Evolutionary conservation across 768 basidiomycete genomes (phyloP).

Genomic region (Ramaria rubella): DNA sequence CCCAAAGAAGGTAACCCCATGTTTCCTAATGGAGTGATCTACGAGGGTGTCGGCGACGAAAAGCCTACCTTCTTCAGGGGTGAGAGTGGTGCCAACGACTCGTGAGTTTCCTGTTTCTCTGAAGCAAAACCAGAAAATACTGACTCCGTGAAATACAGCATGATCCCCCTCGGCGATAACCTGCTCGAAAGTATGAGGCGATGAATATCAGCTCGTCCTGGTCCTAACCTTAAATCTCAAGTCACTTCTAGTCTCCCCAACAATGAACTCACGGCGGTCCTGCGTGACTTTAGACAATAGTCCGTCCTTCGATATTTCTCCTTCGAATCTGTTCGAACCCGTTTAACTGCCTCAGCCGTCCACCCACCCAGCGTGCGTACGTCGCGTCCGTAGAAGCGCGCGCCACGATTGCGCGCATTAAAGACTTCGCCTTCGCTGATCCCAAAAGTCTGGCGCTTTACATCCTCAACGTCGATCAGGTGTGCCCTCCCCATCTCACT

Average conservation of each 20-base stretch:
- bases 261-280: slow-evolving; percentile 25
- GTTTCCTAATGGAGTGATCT: slow-evolving; percentile 29
- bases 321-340: too few relatives aligned
- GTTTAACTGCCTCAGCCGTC: slow-evolving; percentile 13
- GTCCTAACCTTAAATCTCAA: not conserved
- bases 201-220: not conserved
- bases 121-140: not conserved
- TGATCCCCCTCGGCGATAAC: slow-evolving; percentile 30
- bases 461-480: slow-evolving; percentile 19
- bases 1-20: slow-evolving; percentile 19
- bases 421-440: slow-evolving; percentile 19
- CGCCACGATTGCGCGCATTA: slow-evolving; percentile 14
- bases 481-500: not conserved
- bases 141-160: slow-evolving; percentile 9
- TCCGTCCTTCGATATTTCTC: not conserved
- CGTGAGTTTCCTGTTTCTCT: not conserved
- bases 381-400: slow-evolving; percentile 21
- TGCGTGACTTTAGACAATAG: slow-evolving; percentile 28
- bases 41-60: slow-evolving; percentile 27
- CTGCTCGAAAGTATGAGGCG: slow-evolving; percentile 22
- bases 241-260: slow-evolving; percentile 18
- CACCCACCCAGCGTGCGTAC: slow-evolving; percentile 24
- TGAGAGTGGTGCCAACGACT: slow-evolving; percentile 27
- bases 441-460: slow-evolving; percentile 18
- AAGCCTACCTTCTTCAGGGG: slow-evolving; percentile 26